These are phyloP conservation scores for Thelonectria blattea DNA, from an alignment of 2,329 filamentous ascomycete genomes.

Conservation along the genomic window DNA sequence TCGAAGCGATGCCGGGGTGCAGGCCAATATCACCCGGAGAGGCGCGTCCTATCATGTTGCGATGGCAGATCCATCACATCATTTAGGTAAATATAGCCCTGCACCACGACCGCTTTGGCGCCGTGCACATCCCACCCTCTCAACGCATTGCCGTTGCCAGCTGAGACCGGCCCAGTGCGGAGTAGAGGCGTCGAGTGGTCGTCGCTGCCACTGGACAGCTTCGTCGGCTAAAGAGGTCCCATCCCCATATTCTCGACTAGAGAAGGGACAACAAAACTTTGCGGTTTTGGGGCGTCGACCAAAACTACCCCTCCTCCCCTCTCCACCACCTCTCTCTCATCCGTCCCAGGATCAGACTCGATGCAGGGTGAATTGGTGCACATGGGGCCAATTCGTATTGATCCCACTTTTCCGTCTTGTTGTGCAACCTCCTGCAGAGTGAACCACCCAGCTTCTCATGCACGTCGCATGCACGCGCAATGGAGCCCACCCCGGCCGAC, in stretches of 20 bases:
- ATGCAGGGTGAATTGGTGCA: conserved; percentile 19
- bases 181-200: background rate
- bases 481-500: conserved; percentile 2
- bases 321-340: background rate
- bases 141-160: background rate
- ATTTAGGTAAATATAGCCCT: conserved; percentile 11
- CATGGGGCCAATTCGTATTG: conserved; percentile 30
- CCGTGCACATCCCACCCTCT: background rate
- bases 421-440: conserved; percentile 17
- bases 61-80: conserved; percentile 7
- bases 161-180: conserved; percentile 3
- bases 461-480: conserved; percentile 13
- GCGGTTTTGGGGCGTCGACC: background rate
- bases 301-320: background rate
- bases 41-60: background rate
- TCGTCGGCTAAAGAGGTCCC: background rate
- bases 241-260: background rate
- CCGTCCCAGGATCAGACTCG: conserved; percentile 8
- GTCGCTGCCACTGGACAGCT: background rate
- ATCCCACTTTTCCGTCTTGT: conserved; percentile 11
- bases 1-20: background rate
- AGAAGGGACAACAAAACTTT: background rate
- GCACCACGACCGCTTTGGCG: background rate
- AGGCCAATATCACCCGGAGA: background rate
- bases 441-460: conserved; percentile 14